Percentiles rank a stretch among this genome's conserved stretches.
phyloP scores from a whole-genome alignment of 2,329 filamentous ascomycete species.

The Trichothecium roseum region DNA sequence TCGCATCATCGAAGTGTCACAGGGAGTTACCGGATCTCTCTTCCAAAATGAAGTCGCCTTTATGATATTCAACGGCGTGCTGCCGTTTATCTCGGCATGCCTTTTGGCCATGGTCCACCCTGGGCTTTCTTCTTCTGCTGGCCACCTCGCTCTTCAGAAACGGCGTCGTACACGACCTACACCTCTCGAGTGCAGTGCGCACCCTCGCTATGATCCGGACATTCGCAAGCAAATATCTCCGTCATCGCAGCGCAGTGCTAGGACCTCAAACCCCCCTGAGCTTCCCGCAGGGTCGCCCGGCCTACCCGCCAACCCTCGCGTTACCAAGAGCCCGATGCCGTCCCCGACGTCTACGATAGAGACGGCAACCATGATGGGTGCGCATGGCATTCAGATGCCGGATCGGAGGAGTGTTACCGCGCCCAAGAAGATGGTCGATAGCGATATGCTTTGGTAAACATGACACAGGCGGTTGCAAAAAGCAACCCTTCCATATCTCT shows the following conservation, averaged over 20 bases:
- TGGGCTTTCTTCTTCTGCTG: slow-evolving; percentile 24
- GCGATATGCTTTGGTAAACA: slow-evolving; percentile 1
- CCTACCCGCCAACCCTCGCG: slow-evolving; percentile 17
- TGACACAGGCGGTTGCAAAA: too few species aligned
- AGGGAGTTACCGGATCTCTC: slow-evolving; percentile 20
- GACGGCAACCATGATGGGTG: not conserved
- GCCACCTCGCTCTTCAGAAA: slow-evolving; percentile 1
- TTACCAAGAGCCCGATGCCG: slow-evolving; percentile 11
- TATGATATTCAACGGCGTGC: slow-evolving; percentile 28
- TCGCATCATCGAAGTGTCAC: slow-evolving; percentile 26
- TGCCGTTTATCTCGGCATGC: slow-evolving; percentile 24
- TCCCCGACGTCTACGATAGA: slow-evolving; percentile 6
- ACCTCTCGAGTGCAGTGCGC: slow-evolving; percentile 11
- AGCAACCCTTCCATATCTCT: too few species aligned
- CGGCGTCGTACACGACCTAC: slow-evolving; percentile 9
- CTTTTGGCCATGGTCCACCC: slow-evolving; percentile 26
- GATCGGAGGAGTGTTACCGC: not conserved
- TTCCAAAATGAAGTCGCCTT: slow-evolving; percentile 27
- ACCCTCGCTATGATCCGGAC: slow-evolving; percentile 22
- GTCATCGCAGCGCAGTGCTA: slow-evolving; percentile 9
- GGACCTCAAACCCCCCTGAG: slow-evolving; percentile 12
- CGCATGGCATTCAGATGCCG: not conserved
- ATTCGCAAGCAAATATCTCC: slow-evolving; percentile 20
- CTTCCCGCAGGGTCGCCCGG: slow-evolving; percentile 15
- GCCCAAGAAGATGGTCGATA: slow-evolving; percentile 2